Evolutionary conservation across 73 alveolate species (phyloP), one percentile per base, ranked within the genome.

Genomic region (Paramecium biaurelia): DNA sequence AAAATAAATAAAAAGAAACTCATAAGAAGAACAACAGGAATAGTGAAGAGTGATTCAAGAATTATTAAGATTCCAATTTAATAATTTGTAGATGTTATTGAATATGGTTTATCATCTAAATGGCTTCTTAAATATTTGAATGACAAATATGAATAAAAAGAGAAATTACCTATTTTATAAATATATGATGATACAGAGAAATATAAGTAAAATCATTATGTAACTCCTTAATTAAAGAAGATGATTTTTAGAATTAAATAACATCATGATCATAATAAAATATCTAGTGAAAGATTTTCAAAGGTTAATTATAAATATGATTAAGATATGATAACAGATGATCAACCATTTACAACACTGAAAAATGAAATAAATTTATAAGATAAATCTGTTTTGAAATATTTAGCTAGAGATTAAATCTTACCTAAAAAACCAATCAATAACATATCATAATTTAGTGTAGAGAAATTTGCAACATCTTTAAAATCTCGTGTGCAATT

Each of bases 1-100:
- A 53, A 53, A 34, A 53, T 5, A n/a, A 15, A 9, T 21, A 53
- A 53, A 1, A 15, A 18, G 5, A 18, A 9, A 14, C 47, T 21
- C 1, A 79, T 38, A 7, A 79, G 90, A 63, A 79, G 42, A 79
- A 43, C 76, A 26, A 41, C 45, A 43, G 90, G 76, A 15, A 79
- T 79, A n/a, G 72, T 42, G 6, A 79, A 79, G 37, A 26, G 45
- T 41, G 42, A 21, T n/a, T 30, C 90, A 20, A 79, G 7, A 45
- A 24, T 79, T 18, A 41, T 79, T n/a, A 41, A 24, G 47, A 79
- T 79, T 20, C 87, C 87, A 0, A 3, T 3, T 20, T 74, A 63
- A 63, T 63, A 63, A 26, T 63, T 30, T 63, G 49, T 63, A 23
- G 84, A 63, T 63, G 84, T 63, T 7, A 63, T 63, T 63, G 84